Conservation (phyloP, 1,284 basidiomycete genomes). For the Mycena citricolor region DNA sequence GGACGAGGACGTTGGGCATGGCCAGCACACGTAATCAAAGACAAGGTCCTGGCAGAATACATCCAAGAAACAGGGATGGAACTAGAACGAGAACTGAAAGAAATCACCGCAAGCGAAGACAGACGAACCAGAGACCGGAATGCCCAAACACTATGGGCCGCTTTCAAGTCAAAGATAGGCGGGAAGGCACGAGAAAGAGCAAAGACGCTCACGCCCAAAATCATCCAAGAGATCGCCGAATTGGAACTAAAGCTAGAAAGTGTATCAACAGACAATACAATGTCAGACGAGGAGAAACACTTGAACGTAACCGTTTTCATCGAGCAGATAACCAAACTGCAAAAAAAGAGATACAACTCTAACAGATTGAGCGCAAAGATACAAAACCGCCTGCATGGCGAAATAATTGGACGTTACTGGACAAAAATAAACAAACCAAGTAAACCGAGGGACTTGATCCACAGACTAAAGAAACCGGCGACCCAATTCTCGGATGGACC, state of each 20-base stretch:
- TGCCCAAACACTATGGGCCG: not conserved
- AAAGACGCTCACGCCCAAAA: conserved; percentile 6
- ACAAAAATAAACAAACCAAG: conserved; percentile 22
- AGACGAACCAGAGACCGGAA: conserved; percentile 1
- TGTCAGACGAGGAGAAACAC: not conserved
- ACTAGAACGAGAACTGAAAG: not conserved
- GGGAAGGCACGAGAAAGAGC: conserved; percentile 9
- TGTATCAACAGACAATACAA: not conserved
- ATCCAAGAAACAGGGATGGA: conserved; percentile 5
- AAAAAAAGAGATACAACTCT: conserved; percentile 9
- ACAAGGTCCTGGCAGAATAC: conserved; percentile 9
- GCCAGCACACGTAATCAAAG: conserved; percentile 10
- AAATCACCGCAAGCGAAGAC: too few species aligned
- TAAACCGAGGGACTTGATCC: conserved; percentile 24
- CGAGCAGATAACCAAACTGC: conserved; percentile 1
- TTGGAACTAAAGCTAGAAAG: not conserved
- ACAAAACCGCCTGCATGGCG: conserved; percentile 24
- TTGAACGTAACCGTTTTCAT: not conserved
- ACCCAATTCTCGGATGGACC: not conserved
- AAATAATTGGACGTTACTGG: conserved; percentile 31
- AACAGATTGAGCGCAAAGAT: conserved; percentile 10
- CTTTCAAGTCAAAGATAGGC: conserved; percentile 2
- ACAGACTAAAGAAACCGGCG: conserved; percentile 12
- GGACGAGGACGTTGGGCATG: conserved; percentile 22
- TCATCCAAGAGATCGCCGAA: conserved; percentile 3